Conservation (phyloP, 2,329 filamentous ascomycete species). For the Botrytis galanthina region DNA sequence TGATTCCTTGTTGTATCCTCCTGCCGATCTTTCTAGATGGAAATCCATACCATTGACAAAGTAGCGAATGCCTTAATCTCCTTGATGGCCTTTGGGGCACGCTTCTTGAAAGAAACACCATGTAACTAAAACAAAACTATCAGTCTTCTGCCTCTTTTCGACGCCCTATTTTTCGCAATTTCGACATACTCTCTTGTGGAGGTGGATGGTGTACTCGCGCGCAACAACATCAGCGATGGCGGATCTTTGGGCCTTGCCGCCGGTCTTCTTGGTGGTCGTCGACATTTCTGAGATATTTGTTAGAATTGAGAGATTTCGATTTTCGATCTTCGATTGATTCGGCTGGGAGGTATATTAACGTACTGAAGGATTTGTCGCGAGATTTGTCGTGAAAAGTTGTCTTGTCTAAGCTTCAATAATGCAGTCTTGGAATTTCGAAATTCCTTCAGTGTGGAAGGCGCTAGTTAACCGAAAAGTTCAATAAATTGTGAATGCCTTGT, state of each 20-base stretch:
- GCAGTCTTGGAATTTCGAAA: conserved; percentile 25
- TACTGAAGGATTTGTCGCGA: conserved; percentile 34
- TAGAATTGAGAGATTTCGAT: conserved; percentile 15
- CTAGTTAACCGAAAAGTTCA: conserved; percentile 20
- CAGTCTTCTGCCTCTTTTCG: conserved; percentile 42
- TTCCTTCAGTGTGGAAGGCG: conserved; percentile 22
- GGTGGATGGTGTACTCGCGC: conserved; percentile 99
- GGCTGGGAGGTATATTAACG: conserved; percentile 17
- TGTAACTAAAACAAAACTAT: conserved; percentile 69
- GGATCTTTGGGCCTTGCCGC: conserved; percentile 74
- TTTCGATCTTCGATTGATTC: conserved; percentile 16
- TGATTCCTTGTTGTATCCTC: not conserved
- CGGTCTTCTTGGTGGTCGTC: conserved; percentile 62
- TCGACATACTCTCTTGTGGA: conserved; percentile 95
- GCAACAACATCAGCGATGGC: conserved; percentile 99
- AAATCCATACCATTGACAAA: conserved; percentile 84
- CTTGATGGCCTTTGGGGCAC: conserved; percentile 97
- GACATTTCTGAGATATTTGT: conserved; percentile 53
- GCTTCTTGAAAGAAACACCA: conserved; percentile 99
- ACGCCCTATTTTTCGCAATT: conserved; percentile 17
- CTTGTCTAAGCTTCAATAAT: conserved; percentile 23
- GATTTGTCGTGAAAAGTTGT: conserved; percentile 30
- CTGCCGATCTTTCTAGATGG: not conserved
- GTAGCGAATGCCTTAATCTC: conserved; percentile 95
- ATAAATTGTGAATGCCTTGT: conserved; percentile 1